phyloP scores from a whole-genome alignment of 192 early-diverging fungal genomes.

The Rhizoclosmatium sp. region DNA sequence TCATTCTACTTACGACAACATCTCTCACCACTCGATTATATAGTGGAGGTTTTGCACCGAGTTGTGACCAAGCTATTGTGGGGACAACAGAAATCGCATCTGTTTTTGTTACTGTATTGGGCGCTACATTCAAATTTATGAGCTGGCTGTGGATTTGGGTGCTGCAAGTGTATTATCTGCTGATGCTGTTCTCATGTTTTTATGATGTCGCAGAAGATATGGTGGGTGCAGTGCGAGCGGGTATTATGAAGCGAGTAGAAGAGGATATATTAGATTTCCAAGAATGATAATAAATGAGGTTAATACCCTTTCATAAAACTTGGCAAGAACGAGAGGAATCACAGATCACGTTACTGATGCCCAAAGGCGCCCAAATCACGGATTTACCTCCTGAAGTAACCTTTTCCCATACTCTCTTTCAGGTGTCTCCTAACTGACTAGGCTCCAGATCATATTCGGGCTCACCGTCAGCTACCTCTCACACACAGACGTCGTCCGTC shows the following conservation, averaged over 20 bases:
- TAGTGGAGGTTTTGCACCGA: not conserved
- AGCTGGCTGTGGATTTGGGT: not conserved
- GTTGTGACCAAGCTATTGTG: not conserved
- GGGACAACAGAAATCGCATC: too few relatives aligned
- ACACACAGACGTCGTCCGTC: not conserved
- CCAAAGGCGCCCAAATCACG: too few relatives aligned
- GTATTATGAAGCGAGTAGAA: not conserved
- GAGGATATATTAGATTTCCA: not conserved
- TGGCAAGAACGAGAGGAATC: too few relatives aligned
- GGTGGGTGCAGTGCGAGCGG: not conserved
- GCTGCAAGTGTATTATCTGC: constrained; percentile 5
- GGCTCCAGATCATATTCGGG: constrained; percentile 12
- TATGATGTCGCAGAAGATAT: constrained; percentile 7
- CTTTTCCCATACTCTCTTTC: not conserved
- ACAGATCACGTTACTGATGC: too few relatives aligned
- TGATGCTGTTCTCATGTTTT: constrained; percentile 9
- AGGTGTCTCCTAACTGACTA: not conserved
- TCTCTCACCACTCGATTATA: not conserved
- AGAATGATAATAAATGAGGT: not conserved
- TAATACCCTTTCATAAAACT: too few relatives aligned
- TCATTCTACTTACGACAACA: not conserved
- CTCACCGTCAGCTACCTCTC: not conserved
- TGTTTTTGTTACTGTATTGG: not conserved
- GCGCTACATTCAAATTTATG: not conserved
- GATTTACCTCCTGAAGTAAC: not conserved